Evolutionary conservation across 352 stramenopile genomes (phyloP).

Genomic region (Globisporangium megalacanthum): DNA sequence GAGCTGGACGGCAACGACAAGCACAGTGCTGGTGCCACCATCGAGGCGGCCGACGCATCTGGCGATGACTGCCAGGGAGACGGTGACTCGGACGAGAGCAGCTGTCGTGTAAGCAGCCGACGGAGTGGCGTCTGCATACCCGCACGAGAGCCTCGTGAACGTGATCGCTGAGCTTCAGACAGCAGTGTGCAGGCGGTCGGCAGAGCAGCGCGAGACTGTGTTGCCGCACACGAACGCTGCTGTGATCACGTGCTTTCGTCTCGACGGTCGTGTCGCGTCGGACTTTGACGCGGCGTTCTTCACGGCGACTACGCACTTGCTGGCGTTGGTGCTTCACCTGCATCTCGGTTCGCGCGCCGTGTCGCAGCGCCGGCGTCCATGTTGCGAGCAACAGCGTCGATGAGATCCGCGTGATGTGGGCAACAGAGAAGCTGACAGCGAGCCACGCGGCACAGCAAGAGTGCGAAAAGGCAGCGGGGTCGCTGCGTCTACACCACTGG

Average conservation of each 20-base stretch:
- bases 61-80: neutral
- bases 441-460: no score
- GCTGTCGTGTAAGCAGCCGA: neutral
- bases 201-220: constrained; percentile 50
- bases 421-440: no score
- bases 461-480: no score
- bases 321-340: constrained; percentile 69
- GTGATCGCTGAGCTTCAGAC: constrained; percentile 63
- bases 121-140: constrained; percentile 13
- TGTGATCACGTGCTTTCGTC: constrained; percentile 36
- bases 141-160: constrained; percentile 47
- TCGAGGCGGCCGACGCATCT: neutral
- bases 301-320: constrained; percentile 52
- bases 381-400: no score
- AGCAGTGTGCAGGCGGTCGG: constrained; percentile 46
- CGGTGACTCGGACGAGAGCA: constrained; percentile 18
- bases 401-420: no score
- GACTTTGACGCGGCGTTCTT: constrained; percentile 23
- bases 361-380: constrained; percentile 33
- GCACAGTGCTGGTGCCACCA: constrained; percentile 6
- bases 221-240: constrained; percentile 40
- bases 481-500: no score
- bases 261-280: constrained; percentile 13
- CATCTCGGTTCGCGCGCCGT: constrained; percentile 34
- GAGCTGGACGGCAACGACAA: constrained; percentile 21